Conservation (phyloP, 2,329 filamentous ascomycete genomes). For the Lachnellula arida region DNA sequence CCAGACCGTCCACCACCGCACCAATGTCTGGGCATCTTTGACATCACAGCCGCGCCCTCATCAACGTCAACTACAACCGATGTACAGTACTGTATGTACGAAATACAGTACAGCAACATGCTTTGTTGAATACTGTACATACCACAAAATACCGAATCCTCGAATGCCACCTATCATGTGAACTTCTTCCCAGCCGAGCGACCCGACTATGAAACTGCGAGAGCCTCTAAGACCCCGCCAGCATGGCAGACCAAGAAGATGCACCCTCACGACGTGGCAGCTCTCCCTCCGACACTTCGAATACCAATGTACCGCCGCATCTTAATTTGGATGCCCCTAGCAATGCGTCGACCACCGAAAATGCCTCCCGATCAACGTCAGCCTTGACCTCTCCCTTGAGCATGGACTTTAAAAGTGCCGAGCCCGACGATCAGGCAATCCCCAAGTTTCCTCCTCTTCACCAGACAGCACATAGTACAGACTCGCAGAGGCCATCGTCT, state of each 20-base stretch:
- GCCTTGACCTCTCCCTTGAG: conserved; percentile 31
- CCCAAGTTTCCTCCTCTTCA: conserved; percentile 29
- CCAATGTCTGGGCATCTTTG: not conserved
- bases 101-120: not conserved
- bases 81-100: not conserved
- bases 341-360: conserved; percentile 20
- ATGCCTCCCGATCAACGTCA: conserved; percentile 28
- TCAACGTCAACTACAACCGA: not conserved
- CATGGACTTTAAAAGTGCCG: conserved; percentile 22
- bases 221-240: conserved; percentile 9
- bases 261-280: conserved; percentile 17
- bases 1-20: too few relatives aligned
- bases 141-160: not conserved
- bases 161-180: too few relatives aligned
- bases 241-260: conserved; percentile 31
- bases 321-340: conserved; percentile 26
- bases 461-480: conserved; percentile 13
- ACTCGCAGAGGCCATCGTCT: conserved; percentile 17
- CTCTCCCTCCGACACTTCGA: conserved; percentile 23
- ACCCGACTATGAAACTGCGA: conserved; percentile 9
- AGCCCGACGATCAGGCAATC: conserved; percentile 17
- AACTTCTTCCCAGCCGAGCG: too few relatives aligned
- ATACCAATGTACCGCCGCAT: conserved; percentile 9
- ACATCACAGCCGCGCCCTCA: conserved; percentile 1
- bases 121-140: not conserved